Base-by-base conservation (phyloP, 345 rosid species). In the Stellera chamaejasme region DNA sequence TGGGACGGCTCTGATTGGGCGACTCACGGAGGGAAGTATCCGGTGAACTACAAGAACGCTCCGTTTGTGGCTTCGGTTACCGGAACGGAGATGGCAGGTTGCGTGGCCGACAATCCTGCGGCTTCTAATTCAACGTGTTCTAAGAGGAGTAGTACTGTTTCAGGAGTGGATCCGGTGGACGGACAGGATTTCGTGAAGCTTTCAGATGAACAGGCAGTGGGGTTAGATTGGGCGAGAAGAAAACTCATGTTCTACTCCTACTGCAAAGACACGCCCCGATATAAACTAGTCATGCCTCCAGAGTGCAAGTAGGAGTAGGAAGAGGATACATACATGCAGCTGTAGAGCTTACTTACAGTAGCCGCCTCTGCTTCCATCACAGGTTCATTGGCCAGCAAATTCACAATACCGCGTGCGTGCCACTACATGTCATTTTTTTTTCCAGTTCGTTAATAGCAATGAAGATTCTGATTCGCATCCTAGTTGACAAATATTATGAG, bases 1-100 rank as follows among this genome's bases (percentile, higher is more conserved):
- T 92, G 98, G 98, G 98, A 92, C 50, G 98, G 88, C 7, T 92
- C 98, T 16, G 75, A 84, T 4, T 92, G 98, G 98, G 98, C 98
- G 49, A 92, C 98, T 5, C 77, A 85, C 47, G 98, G 96, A 48
- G 98, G 98, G 49, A 91, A 88, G 66, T 85, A 88, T 69, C 90
- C 93, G 0, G 96, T 92, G 13, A 82, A 88, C 70, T 86, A 92
- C 65, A 77, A 75, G 59, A 76, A 88, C 50, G 85, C 78, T 5
- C 98, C 98, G 5, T 92, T 85, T 62, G 76, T 82, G 15, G 82
- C 71, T 48, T 86, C 93, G 10, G 10, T 92, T 48, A 55, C 84
- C 11, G 84, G 84, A 50, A 66, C 75, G 55, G 71, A 76, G 56
- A 62, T 84, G 60, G 67, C 61, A 27, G 96, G 95, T 9, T 88